phyloP scores from a whole-genome alignment of 345 rosid genomes.

The Reutealis trisperma region DNA sequence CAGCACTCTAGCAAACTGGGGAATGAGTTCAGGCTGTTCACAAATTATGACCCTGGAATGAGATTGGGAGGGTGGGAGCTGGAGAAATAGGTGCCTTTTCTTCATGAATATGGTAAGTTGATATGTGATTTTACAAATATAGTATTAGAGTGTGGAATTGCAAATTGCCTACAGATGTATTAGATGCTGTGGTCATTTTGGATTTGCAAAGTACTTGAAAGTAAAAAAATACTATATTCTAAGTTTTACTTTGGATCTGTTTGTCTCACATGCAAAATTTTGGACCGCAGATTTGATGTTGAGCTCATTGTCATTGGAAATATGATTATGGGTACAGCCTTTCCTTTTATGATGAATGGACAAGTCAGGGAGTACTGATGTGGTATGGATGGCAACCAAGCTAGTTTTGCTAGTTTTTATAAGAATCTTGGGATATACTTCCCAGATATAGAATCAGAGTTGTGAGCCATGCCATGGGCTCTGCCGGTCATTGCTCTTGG shows the following conservation, averaged over 20 bases:
- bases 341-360: neutral
- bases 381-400: neutral
- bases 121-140: neutral
- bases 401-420: too few relatives aligned
- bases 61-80: constrained; percentile 85
- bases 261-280: neutral
- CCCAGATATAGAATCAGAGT: too few relatives aligned
- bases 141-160: neutral
- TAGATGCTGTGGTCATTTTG: neutral
- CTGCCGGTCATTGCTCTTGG: neutral
- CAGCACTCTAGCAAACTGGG: constrained; percentile 87
- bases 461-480: too few relatives aligned
- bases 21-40: constrained; percentile 76
- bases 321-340: neutral
- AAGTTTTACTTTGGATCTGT: neutral
- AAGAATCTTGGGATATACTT: too few relatives aligned
- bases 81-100: constrained; percentile 31
- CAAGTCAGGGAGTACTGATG: neutral
- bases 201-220: neutral
- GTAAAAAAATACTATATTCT: neutral
- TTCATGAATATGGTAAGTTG: neutral
- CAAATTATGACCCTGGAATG: constrained; percentile 79
- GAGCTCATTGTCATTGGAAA: neutral
- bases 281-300: neutral
- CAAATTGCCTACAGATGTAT: neutral